Evolutionary conservation across 805 yeast genomes (phyloP).

Genomic region (Candida orba): DNA sequence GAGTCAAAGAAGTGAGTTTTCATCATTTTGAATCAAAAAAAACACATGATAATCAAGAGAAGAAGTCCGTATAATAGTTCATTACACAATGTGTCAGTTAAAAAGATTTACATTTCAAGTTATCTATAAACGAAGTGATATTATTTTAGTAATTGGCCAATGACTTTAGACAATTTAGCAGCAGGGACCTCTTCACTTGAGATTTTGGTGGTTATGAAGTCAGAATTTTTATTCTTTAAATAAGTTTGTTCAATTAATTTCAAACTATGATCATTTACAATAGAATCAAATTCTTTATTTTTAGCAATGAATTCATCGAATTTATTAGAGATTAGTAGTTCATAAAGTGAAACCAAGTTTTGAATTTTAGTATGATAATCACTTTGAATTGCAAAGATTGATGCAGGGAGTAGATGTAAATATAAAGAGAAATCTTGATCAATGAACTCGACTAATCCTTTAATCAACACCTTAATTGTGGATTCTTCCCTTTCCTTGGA

Average conservation of each 20-base stretch:
- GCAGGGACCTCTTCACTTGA: slow-evolving; percentile 20
- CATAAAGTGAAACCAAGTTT: slow-evolving; percentile 19
- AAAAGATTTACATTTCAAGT: neutral
- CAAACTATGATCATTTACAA: slow-evolving; percentile 14
- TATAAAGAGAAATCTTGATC: slow-evolving; percentile 37
- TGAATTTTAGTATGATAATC: slow-evolving; percentile 21
- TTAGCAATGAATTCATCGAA: slow-evolving; percentile 15
- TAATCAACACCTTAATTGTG: slow-evolving; percentile 32
- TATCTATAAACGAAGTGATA: neutral
- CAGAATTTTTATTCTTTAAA: slow-evolving; percentile 16
- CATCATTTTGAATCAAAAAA: no score
- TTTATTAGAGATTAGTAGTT: slow-evolving; percentile 18
- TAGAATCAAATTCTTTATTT: slow-evolving; percentile 15
- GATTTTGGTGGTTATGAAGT: slow-evolving; percentile 14
- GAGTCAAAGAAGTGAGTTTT: no score
- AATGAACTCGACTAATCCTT: slow-evolving; percentile 34
- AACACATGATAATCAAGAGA: no score
- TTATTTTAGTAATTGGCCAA: slow-evolving; percentile 11
- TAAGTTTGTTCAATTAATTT: slow-evolving; percentile 15
- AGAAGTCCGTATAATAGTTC: no score
- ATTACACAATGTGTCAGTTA: neutral
- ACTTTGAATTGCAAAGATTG: slow-evolving; percentile 23
- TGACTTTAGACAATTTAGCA: slow-evolving; percentile 19
- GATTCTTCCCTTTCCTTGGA: slow-evolving; percentile 31
- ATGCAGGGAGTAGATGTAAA: slow-evolving; percentile 38